phyloP scores from a whole-genome alignment of 208 protist species.

The Leishmania tropica region DNA sequence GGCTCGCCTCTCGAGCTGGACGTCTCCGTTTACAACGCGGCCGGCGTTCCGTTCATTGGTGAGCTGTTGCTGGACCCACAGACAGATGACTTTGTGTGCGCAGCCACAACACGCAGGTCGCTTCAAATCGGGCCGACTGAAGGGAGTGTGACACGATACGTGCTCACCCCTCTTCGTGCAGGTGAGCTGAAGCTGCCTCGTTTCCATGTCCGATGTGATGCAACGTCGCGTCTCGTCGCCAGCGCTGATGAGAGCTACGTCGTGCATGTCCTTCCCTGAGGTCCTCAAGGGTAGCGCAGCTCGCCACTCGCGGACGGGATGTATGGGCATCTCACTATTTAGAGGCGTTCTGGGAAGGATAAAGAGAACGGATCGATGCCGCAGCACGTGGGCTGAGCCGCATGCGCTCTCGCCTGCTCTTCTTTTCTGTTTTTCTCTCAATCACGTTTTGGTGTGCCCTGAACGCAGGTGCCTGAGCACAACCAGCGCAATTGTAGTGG shows the following conservation, averaged over 20 bases:
- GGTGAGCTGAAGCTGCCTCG: constrained; percentile 26
- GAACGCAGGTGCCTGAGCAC: not conserved
- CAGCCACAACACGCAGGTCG: constrained; percentile 38
- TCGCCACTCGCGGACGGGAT: not conserved
- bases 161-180: constrained; percentile 26
- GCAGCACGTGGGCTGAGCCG: not conserved
- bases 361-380: not conserved
- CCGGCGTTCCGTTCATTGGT: constrained; percentile 32
- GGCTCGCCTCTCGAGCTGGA: constrained; percentile 40
- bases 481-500: not conserved
- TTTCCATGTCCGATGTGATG: constrained; percentile 20
- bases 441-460: not conserved
- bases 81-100: constrained; percentile 35
- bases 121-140: constrained; percentile 34
- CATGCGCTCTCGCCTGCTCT: not conserved
- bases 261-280: constrained; percentile 25
- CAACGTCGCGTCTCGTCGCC: constrained; percentile 14
- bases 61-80: constrained; percentile 41
- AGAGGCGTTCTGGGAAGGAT: not conserved
- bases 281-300: not conserved
- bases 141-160: constrained; percentile 12
- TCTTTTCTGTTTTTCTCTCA: not conserved
- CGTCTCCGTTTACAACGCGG: constrained; percentile 42
- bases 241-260: constrained; percentile 32
- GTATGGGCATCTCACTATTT: not conserved